Percentiles rank a stretch among this genome's conserved stretches.
Evolutionary conservation across 345 rosid genomes (phyloP).

Genomic region (Sonneratia alba): DNA sequence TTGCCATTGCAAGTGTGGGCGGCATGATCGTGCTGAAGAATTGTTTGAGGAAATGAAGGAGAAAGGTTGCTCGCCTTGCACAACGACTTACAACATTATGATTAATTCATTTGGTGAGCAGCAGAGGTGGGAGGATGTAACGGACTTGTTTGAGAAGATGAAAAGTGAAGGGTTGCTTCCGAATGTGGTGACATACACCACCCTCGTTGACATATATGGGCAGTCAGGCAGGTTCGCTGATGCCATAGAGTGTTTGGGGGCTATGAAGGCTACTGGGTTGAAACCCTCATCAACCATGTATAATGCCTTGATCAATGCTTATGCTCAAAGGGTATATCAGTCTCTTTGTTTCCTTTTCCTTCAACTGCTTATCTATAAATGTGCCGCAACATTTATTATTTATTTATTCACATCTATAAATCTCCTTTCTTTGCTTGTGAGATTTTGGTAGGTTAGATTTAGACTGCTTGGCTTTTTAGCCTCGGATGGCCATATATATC

Average conservation of each 20-base stretch:
- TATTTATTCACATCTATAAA: no score
- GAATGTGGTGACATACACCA: conserved; percentile 73
- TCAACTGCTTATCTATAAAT: not conserved
- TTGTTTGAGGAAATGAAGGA: conserved; percentile 61
- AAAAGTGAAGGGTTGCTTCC: conserved; percentile 55
- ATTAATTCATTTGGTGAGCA: conserved; percentile 70
- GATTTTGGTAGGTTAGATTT: no score
- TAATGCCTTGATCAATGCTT: conserved; percentile 93
- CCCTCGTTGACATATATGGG: conserved; percentile 82
- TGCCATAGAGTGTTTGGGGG: conserved; percentile 80
- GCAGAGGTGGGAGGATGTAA: conserved; percentile 79
- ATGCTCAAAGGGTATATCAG: conserved; percentile 78
- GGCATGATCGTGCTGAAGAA: conserved; percentile 68
- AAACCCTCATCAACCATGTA: conserved; percentile 83
- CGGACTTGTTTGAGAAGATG: conserved; percentile 57
- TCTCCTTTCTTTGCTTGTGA: no score
- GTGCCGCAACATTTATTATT: no score
- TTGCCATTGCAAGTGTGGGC: conserved; percentile 70
- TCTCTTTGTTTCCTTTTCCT: conserved; percentile 2
- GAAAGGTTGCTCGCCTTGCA: conserved; percentile 64
- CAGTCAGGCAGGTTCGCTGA: conserved; percentile 77
- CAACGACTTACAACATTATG: conserved; percentile 83
- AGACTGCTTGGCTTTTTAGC: no score
- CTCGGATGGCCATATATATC: no score
- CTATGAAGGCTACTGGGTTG: conserved; percentile 70